Evolutionary conservation across 805 yeast species (phyloP).

Genomic region (Teunomyces kruisii): DNA sequence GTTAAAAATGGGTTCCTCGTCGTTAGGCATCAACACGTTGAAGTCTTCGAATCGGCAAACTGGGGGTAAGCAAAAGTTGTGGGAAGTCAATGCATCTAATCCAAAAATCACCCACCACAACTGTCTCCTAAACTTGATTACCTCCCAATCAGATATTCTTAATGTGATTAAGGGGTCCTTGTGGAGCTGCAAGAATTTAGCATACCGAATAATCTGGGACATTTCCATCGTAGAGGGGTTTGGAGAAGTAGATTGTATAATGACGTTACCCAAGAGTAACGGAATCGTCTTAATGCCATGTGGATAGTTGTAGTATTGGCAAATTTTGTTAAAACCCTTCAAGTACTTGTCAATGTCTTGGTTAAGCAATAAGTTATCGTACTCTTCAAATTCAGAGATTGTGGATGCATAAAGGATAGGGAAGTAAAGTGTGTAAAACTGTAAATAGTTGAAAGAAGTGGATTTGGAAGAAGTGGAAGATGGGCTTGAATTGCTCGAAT

Average conservation of each 20-base stretch:
- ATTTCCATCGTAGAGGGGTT: slow-evolving; percentile 57
- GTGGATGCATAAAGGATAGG: slow-evolving; percentile 59
- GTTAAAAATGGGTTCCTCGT: slow-evolving; percentile 35
- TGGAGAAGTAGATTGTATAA: slow-evolving; percentile 52
- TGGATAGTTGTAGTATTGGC: slow-evolving; percentile 51
- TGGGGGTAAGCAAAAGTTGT: slow-evolving; percentile 56
- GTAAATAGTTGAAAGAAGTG: slow-evolving; percentile 31
- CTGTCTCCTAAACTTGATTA: slow-evolving; percentile 52
- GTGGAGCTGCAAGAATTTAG: slow-evolving; percentile 55
- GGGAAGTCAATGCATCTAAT: slow-evolving; percentile 55
- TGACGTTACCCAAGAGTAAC: slow-evolving; percentile 47
- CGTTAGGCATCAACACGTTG: slow-evolving; percentile 58
- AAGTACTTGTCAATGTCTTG: slow-evolving; percentile 51
- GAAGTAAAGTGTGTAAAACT: slow-evolving; percentile 50
- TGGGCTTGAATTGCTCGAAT: neutral
- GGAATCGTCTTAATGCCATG: slow-evolving; percentile 45
- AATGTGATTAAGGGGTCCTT: slow-evolving; percentile 60
- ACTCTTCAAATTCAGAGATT: slow-evolving; percentile 59
- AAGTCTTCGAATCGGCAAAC: slow-evolving; percentile 52
- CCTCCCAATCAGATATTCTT: slow-evolving; percentile 46
- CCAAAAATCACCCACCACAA: slow-evolving; percentile 71
- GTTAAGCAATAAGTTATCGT: slow-evolving; percentile 44
- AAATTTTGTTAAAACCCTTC: slow-evolving; percentile 49
- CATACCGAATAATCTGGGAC: slow-evolving; percentile 55
- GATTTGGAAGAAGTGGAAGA: slow-evolving; percentile 6